Evolutionary conservation across 208 protist species (phyloP), one percentile per base, ranked within the genome.

Genomic region (Phytomonas sp.): DNA sequence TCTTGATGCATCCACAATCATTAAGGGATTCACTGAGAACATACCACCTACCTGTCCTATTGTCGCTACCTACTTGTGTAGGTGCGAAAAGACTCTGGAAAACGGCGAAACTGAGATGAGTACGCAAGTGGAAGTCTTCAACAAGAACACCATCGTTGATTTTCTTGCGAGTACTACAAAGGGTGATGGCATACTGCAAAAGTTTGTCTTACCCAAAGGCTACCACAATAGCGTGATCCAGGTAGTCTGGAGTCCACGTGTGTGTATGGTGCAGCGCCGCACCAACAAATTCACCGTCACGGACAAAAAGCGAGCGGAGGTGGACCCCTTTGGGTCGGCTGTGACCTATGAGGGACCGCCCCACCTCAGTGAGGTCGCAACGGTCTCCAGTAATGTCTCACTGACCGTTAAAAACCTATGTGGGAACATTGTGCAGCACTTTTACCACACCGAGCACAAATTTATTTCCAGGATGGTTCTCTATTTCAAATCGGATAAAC

Each of bases 371-470:
- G 83, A 93, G 11, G 88, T 93, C 63, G 82, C 81, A 32, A 84
- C 76, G 29, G 82, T 91, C 29, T 91, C 87, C 4, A 85, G 81
- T n/a, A 88, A 93, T 64, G 79, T 91, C 29, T 81, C 89, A 16
- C 66, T 85, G 14, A 60, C 91, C 29, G 78, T 93, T 64, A 95
- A 95, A 74, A 70, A 79, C 60, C 74, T 95, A 29, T 95, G 91
- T 67, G 77, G 81, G 63, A 70, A 88, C 69, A 93, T 95, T 65
- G 86, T 93, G 23, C 78, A 84, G 66, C 91, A 95, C 76, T 95
- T 95, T 74, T 92, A 91, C 78, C 88, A 89, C 76, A 92, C 87
- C 8, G 88, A 95, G 74, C 88, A 95, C 83, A 95, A 95, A 73
- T 88, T 86, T 69, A 94, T 95, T 74, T 94, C 91, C 3, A 84